Evolutionary conservation across 169 alveolate species (phyloP).

Genomic region (Theileria orientalis): DNA sequence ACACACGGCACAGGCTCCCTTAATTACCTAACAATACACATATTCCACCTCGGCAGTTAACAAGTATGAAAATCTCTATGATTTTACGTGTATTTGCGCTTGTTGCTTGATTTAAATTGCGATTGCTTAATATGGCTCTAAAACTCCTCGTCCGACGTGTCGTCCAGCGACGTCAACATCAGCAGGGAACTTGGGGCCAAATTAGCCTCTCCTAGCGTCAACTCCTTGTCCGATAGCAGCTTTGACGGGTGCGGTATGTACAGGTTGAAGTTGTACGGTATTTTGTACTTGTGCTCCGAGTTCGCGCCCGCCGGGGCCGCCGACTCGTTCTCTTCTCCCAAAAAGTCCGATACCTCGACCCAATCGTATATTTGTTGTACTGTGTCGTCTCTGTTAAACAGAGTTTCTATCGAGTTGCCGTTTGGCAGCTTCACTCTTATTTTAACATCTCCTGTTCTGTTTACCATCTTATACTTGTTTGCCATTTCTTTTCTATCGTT

Average conservation of each 20-base stretch:
- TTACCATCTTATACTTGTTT: background rate
- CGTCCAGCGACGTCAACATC: slow-evolving; percentile 56
- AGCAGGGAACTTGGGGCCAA: slow-evolving; percentile 53
- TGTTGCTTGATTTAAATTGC: too few species aligned
- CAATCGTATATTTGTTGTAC: slow-evolving; percentile 48
- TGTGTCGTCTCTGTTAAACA: slow-evolving; percentile 52
- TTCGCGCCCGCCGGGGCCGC: too few species aligned
- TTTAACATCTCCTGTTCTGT: slow-evolving; percentile 35
- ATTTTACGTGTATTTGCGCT: too few species aligned
- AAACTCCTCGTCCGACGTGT: slow-evolving; percentile 52
- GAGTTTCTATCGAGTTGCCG: slow-evolving; percentile 40
- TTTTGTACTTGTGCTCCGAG: slow-evolving; percentile 12
- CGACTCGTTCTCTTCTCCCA: background rate
- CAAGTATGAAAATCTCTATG: too few species aligned
- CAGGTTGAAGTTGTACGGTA: slow-evolving; percentile 49
- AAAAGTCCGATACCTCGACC: slow-evolving; percentile 59
- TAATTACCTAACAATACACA: too few species aligned
- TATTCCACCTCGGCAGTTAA: too few species aligned
- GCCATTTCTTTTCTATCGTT: slow-evolving; percentile 22
- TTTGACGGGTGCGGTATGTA: slow-evolving; percentile 47
- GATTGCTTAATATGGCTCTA: too few species aligned
- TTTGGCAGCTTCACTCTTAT: slow-evolving; percentile 59
- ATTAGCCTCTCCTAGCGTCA: slow-evolving; percentile 56
- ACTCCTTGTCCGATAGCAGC: slow-evolving; percentile 19
- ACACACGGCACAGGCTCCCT: too few species aligned